Evolutionary conservation across 2,329 filamentous ascomycete species (phyloP), one percentile per base, ranked within the genome.

Genomic region (Ophiostoma perfectum): DNA sequence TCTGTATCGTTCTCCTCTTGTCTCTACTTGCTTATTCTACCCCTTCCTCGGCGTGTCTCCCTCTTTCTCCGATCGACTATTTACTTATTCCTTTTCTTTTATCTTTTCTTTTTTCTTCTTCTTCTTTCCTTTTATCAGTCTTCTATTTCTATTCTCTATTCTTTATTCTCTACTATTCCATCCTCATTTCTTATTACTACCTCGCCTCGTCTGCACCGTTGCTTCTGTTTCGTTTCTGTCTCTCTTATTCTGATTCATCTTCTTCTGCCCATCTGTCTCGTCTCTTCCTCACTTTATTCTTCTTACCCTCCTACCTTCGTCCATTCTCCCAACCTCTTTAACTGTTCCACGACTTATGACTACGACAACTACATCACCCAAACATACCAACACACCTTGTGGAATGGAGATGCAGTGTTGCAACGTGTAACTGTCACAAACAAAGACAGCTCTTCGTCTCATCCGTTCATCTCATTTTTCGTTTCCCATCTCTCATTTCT

Each of bases 351-450:
- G 27, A 16, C 55, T 4, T 38, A 12, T 27, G 18, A 27, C 55
- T 62, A 39, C 27, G 27, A 62, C 55, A 62, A 38, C 52, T n/a
- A 11, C 55, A n/a, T 44, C 16, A 18, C 6, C 16, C 42, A 16
- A 42, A 7, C 49, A 18, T 55, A 27, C 6, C 18, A 42, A 62
- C 38, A 12, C 60, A 41, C 18, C 39, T 63, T 63, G 60, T 63
- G 60, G 58, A 62, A 67, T 65, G 65, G n/a, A 64, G 16, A 63
- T 63, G 60, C 63, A 45, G 63, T 62, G 52, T 12, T n/a, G 36
- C 64, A 44, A 42, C 49, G 70, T 71, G 68, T 70, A 67, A 71
- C 70, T 66, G 70, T 67, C 52, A 55, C 63, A 68, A 62, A n/a
- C 41, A 65, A 55, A 69, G 42, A 68, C 68, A 66, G 52, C 47